Base-by-base conservation (phyloP, 2,329 filamentous ascomycete genomes). In the Penicillium sp. region DNA sequence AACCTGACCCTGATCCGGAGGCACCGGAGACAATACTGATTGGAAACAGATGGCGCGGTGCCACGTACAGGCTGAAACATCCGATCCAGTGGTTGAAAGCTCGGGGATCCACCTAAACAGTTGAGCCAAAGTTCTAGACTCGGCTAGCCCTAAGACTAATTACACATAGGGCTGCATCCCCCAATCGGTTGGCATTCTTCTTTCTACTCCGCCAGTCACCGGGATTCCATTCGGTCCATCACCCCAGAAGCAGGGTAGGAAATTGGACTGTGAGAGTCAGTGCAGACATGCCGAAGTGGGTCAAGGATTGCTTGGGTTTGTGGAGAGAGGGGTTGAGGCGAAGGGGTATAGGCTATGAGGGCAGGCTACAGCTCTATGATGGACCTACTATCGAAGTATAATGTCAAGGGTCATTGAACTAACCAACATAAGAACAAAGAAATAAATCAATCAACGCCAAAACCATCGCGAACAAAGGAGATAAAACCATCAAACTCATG, bases 401-500 rank as follows among this genome's bases (percentile, higher is more conserved):
- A 40, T 9, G 22, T 26, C n/a, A 18, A 23, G 14, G 20, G 20
- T 42, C 40, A 32, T 42, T 43, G n/a, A 44, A 44, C 32, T 51
- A 40, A 42, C 39, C 37, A 47, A 38, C 23, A 38, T 6, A 51
- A 28, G 34, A 47, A 54, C 40, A 52, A 32, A 49, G 39, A 46
- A 49, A 46, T 46, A 27, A 13, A 27, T 27, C 39, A 44, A 49
- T 14, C 42, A 42, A 50, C 51, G 42, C 48, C 54, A 37, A 18
- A 47, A 50, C 40, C 43, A 50, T 42, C 47, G 24, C 26, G 20
- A 24, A 47, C 34, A 58, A 57, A 53, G 13, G 41, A 41, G 47
- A 53, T 44, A 42, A 47, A 54, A 61, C 57, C 62, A 65, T 66
- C 58, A 60, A 59, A 52, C 60, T 64, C 63, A 61, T 64, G 47